Conservation (phyloP, 129 eudicot species). For the Deinandra increscens region DNA sequence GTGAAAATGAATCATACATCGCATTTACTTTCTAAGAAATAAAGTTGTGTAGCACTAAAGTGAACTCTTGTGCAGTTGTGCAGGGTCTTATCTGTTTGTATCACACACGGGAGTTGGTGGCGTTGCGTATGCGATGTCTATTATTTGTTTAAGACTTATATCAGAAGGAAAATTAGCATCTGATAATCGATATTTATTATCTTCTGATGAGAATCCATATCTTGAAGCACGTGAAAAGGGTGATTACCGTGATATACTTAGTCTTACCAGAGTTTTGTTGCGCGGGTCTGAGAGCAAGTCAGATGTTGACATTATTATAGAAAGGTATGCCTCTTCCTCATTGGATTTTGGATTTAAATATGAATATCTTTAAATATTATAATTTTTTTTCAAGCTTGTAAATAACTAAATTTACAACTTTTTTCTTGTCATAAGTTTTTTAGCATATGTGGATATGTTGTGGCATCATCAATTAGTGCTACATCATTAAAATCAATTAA, state of each 20-base stretch:
- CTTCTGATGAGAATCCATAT: constrained; percentile 37
- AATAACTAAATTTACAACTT: background rate
- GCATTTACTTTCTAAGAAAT: background rate
- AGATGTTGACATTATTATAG: constrained; percentile 72
- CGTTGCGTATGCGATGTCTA: constrained; percentile 95
- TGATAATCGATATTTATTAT: constrained; percentile 19
- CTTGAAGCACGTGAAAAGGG: constrained; percentile 73
- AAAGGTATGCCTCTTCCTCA: constrained; percentile 52
- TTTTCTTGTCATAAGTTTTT: background rate
- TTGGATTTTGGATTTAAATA: background rate
- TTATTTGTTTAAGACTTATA: constrained; percentile 73
- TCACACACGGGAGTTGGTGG: constrained; percentile 99
- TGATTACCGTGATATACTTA: constrained; percentile 89
- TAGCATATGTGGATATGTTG: background rate
- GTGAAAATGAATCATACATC: background rate
- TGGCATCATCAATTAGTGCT: background rate
- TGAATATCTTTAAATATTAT: background rate
- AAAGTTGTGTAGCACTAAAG: constrained; percentile 16
- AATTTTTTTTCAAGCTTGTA: background rate
- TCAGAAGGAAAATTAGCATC: constrained; percentile 54
- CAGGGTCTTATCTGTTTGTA: constrained; percentile 86
- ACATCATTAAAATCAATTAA: background rate
- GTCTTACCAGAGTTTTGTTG: constrained; percentile 80
- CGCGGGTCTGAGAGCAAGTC: constrained; percentile 94
- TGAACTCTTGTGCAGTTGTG: constrained; percentile 49